Evolutionary conservation across 2,329 filamentous ascomycete genomes (phyloP), one percentile per base, ranked within the genome.

Genomic region (Cercospora beticola): DNA sequence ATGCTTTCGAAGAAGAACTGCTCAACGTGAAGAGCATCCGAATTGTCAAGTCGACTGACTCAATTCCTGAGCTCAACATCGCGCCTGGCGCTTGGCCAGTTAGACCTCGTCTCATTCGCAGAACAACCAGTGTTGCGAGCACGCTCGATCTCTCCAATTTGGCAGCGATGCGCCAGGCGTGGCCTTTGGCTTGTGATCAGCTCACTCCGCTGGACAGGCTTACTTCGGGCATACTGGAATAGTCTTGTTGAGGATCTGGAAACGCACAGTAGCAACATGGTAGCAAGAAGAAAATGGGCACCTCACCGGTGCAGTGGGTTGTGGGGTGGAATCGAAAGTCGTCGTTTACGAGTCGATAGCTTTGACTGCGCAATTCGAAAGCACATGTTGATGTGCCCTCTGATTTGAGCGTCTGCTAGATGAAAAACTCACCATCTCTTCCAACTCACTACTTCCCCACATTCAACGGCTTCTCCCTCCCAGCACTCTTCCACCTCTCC

Each of bases 401-500:
- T 26, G 18, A 12, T 16, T 9, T 1, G 2, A 26, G 4, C 5
- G n/a, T 3, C 3, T 5, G 12, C 14, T 8, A 14, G 9, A 58
- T 2, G 16, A 16, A 16, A 2, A 40, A 16, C 5, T 7, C 5
- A 7, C 14, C 33, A n/a, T 40, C 16, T 12, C 28, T 18, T 4
- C 10, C 28, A 12, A 12, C 8, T 4, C n/a, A 4, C 21, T 8
- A 33, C 16, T 33, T 54, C 6, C 52, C 63, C 18, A 65, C 63
- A 49, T 59, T 60, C 54, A 40, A 46, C n/a, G 30, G 46, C n/a
- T 12, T 40, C 12, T 63, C n/a, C 59, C 65, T 63, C 30, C 59
- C 65, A 43, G 60, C 49, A 9, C 40, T 40, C 30, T 43, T 67
- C 65, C 59, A 67, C 33, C 40, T 62, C 40, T 54, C 46, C 18